phyloP scores from a whole-genome alignment of 768 basidiomycete species.

The Termitomyces sp. region DNA sequence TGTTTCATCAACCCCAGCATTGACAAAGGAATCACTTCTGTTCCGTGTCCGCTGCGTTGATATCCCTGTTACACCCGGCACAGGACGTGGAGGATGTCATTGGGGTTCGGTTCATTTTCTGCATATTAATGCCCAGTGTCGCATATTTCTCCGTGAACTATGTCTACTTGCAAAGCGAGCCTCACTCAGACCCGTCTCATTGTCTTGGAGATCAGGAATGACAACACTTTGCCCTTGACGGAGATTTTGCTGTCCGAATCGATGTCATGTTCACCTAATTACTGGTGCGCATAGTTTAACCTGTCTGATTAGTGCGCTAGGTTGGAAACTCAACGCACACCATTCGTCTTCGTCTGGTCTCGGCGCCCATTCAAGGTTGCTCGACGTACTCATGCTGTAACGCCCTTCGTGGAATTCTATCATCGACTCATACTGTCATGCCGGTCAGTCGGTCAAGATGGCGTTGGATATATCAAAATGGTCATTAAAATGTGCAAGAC shows the following conservation, averaged over 20 bases:
- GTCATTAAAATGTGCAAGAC: neutral
- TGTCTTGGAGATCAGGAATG: neutral
- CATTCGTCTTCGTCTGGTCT: too few relatives aligned
- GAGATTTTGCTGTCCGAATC: neutral
- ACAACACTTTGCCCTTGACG: neutral
- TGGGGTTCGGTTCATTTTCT: neutral
- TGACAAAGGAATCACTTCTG: neutral
- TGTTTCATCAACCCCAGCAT: neutral
- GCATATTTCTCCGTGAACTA: neutral
- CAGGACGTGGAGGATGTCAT: neutral
- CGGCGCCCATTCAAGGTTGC: neutral
- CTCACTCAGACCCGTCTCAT: neutral
- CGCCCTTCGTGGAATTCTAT: neutral
- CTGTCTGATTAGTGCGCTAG: neutral
- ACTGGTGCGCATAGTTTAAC: neutral
- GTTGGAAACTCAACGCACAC: too few relatives aligned
- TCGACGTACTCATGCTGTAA: neutral
- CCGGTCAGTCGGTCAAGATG: neutral
- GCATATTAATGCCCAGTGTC: neutral
- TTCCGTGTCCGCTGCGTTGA: neutral
- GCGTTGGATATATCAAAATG: neutral
- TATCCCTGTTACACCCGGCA: neutral
- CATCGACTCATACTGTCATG: neutral
- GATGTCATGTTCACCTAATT: neutral
- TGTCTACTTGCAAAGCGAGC: neutral